Evolutionary conservation across 1,284 basidiomycete genomes (phyloP).

Genomic region (Vanrija sp.): DNA sequence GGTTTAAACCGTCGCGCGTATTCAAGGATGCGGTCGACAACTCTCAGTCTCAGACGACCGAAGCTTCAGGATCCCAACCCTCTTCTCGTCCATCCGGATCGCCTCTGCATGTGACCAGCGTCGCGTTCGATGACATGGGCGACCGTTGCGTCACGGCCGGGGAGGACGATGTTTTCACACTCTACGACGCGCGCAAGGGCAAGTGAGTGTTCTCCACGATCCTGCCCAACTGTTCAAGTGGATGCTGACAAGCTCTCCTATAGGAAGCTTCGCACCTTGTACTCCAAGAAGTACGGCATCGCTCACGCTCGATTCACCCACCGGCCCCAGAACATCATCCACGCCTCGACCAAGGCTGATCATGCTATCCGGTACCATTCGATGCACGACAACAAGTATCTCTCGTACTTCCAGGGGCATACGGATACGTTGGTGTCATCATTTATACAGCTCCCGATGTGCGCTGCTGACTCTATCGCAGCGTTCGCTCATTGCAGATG

Average conservation of each 20-base stretch:
- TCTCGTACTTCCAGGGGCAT: constrained; percentile 94
- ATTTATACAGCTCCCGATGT: neutral
- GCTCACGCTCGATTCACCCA: constrained; percentile 93
- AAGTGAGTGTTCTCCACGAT: constrained; percentile 64
- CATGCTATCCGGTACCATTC: constrained; percentile 91
- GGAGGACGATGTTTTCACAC: constrained; percentile 88
- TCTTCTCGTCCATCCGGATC: constrained; percentile 34
- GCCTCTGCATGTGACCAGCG: constrained; percentile 62
- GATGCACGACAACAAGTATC: constrained; percentile 90
- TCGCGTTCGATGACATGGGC: constrained; percentile 87
- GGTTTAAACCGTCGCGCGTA: constrained; percentile 66
- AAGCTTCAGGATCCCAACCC: constrained; percentile 40
- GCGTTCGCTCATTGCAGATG: constrained; percentile 85
- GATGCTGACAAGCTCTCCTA: neutral
- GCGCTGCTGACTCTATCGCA: constrained; percentile 13
- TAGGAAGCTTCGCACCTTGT: constrained; percentile 71
- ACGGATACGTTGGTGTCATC: constrained; percentile 57
- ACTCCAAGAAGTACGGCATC: constrained; percentile 95
- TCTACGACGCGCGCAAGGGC: constrained; percentile 84
- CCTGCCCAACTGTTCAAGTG: constrained; percentile 9
- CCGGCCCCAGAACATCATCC: constrained; percentile 73
- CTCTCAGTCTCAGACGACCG: neutral
- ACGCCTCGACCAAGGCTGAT: constrained; percentile 89
- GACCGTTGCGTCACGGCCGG: constrained; percentile 78
- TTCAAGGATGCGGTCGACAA: constrained; percentile 73